Conservation (phyloP, 1,139 yeast genomes). For the Kodamaea fungicola region DNA sequence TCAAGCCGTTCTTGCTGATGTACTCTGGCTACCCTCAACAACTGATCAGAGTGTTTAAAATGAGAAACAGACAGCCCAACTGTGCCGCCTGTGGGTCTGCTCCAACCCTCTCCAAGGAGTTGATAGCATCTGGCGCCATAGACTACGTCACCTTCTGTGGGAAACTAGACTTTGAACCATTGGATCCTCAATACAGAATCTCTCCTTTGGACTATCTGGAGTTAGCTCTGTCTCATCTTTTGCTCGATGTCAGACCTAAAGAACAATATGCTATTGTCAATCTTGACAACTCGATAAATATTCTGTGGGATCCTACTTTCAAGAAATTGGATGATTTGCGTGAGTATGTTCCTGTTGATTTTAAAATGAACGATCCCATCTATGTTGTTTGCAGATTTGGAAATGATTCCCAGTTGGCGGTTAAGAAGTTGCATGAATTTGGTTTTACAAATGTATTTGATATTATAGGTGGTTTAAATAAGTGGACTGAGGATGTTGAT, state of each 20-base stretch:
- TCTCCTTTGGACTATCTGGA: constrained; percentile 41
- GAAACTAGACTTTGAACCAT: constrained; percentile 42
- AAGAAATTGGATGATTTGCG: constrained; percentile 30
- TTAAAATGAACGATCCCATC: constrained; percentile 17
- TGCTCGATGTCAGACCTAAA: constrained; percentile 78
- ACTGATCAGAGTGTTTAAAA: constrained; percentile 66
- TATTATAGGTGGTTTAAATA: constrained; percentile 71
- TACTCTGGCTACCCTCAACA: constrained; percentile 77
- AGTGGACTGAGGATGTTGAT: constrained; percentile 68
- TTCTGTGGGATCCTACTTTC: constrained; percentile 55
- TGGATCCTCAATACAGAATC: constrained; percentile 43
- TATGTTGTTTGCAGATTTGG: constrained; percentile 81
- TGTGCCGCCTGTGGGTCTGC: constrained; percentile 69
- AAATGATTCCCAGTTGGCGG: constrained; percentile 84
- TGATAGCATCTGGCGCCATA: constrained; percentile 44
- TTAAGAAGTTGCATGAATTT: constrained; percentile 49
- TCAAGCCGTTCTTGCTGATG: constrained; percentile 65
- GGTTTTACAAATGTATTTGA: constrained; percentile 57
- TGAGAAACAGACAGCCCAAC: constrained; percentile 61
- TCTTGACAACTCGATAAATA: constrained; percentile 57
- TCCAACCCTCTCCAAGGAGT: constrained; percentile 41
- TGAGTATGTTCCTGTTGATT: constrained; percentile 20
- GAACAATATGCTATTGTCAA: constrained; percentile 71
- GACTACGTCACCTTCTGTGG: constrained; percentile 81
- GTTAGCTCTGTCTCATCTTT: constrained; percentile 12